Percentiles rank a stretch among this genome's conserved stretches.
Conservation (phyloP, 1,139 yeast genomes). For the Taphrina flavorubra region DNA sequence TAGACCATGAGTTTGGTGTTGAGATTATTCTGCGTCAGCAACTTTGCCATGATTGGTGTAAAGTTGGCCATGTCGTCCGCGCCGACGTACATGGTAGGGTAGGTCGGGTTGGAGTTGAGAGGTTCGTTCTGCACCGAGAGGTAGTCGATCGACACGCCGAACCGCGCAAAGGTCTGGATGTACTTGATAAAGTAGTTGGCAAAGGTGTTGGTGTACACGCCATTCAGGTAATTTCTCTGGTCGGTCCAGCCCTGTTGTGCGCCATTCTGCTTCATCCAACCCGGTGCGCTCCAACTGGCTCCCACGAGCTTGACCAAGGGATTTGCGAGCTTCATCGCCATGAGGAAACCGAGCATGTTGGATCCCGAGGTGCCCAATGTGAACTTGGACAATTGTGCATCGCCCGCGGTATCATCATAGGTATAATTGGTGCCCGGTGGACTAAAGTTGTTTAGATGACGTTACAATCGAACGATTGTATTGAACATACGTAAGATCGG, state of each 20-base stretch:
- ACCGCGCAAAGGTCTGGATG: not conserved
- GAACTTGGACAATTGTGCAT: conserved; percentile 2
- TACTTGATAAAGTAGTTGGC: conserved; percentile 19
- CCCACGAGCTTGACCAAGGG: conserved; percentile 6
- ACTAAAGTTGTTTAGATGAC: not conserved
- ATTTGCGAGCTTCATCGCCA: not conserved
- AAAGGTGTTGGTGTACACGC: not conserved
- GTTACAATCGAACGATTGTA: not conserved
- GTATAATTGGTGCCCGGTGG: conserved; percentile 4
- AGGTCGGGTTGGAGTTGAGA: conserved; percentile 1
- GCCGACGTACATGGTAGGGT: conserved; percentile 19
- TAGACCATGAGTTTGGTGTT: conserved; percentile 5
- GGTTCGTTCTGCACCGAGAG: conserved; percentile 18
- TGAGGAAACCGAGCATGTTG: conserved; percentile 9
- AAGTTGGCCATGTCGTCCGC: not conserved
- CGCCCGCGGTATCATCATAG: conserved; percentile 13
- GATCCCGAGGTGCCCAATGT: not conserved
- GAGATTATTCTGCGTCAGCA: not conserved
- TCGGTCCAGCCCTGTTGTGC: conserved; percentile 12
- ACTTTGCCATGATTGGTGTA: not conserved
- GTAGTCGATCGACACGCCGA: conserved; percentile 6
- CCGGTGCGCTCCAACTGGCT: conserved; percentile 8
- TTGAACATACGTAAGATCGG: conserved; percentile 3
- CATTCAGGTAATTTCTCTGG: not conserved
- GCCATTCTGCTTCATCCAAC: conserved; percentile 4